Conservation (phyloP, 768 basidiomycete genomes). For the Rickenella mellea region DNA sequence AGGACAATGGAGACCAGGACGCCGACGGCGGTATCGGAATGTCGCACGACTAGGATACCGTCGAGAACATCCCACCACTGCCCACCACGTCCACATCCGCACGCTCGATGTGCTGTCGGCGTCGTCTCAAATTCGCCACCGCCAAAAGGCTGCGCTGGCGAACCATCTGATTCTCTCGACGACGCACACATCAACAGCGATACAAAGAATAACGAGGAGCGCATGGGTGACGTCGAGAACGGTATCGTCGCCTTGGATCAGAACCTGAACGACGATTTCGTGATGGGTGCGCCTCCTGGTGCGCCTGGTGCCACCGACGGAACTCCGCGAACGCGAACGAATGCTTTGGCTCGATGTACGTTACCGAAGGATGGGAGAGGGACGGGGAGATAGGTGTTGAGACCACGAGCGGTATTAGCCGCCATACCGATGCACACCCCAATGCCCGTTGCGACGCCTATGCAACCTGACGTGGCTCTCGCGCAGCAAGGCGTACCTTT, state of each 20-base stretch:
- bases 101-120: conserved; percentile 36
- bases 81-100: conserved; percentile 15
- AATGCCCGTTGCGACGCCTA: background rate
- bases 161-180: conserved; percentile 21
- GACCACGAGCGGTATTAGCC: conserved; percentile 7
- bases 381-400: conserved; percentile 7
- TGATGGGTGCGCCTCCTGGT: conserved; percentile 84
- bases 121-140: conserved; percentile 31
- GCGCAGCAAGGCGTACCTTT: too few species aligned
- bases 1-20: conserved; percentile 66
- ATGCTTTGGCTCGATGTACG: too few species aligned
- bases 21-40: conserved; percentile 24
- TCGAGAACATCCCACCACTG: too few species aligned
- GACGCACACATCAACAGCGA: conserved; percentile 47
- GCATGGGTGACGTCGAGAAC: conserved; percentile 34
- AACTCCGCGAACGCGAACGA: conserved; percentile 15
- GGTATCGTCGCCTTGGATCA: conserved; percentile 68
- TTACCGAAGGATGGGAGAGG: conserved; percentile 8
- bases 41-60: conserved; percentile 2
- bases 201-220: conserved; percentile 15
- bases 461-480: background rate
- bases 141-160: conserved; percentile 9
- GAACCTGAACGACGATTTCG: conserved; percentile 66
- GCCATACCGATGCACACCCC: background rate
- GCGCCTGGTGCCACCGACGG: conserved; percentile 70